Base-by-base conservation (phyloP, 768 basidiomycete species). In the Naganishia vaughanmartiniae region DNA sequence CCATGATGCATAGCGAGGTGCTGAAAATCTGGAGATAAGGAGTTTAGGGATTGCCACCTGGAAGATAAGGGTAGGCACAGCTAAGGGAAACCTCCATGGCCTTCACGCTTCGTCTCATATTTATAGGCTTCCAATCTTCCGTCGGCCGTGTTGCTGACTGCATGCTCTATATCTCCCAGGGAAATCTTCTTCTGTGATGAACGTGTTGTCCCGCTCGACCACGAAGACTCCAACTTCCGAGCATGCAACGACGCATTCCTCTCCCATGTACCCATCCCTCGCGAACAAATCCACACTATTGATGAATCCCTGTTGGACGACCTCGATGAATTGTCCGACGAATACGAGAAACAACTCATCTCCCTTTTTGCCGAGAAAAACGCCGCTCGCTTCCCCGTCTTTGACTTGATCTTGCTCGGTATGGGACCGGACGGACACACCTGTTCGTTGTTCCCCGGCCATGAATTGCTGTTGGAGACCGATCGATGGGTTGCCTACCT, bases 351-450 rank as follows among this genome's bases (percentile, higher is more conserved):
- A 71, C 83, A 85, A 75, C 90, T 99, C 79, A 92, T 98, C 78
- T 85, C 81, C 71, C 89, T 90, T 79, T 99, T 99, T 78, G 96
- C 94, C 0, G 88, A 89, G 78, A 91, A 89, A 79, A 92, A 97
- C 80, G 85, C 93, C 5, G 95, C 95, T 21, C 89, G 94, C 71
- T 98, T 97, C 86, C 96, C 96, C 73, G 85, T 96, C 65, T 98
- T 99, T 81, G 96, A 99, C 80, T 87, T 99, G 79, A 90, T 98
- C 83, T 87, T 99, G 54, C 89, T 99, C 65, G 96, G 96, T 58
- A 89, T 94, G 86, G 96, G 96, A 34, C 91, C 91, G 6, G 96
- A 97, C 80, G 95, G 95, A n/a, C 96, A 99, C 84, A 98, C 95
- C 51, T 93, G 90, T 72, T 93, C 91, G 9, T 88, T 99, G 74